Evolutionary conservation across 495 filamentous ascomycete genomes (phyloP).

Genomic region (Hyaloscypha finlandica): DNA sequence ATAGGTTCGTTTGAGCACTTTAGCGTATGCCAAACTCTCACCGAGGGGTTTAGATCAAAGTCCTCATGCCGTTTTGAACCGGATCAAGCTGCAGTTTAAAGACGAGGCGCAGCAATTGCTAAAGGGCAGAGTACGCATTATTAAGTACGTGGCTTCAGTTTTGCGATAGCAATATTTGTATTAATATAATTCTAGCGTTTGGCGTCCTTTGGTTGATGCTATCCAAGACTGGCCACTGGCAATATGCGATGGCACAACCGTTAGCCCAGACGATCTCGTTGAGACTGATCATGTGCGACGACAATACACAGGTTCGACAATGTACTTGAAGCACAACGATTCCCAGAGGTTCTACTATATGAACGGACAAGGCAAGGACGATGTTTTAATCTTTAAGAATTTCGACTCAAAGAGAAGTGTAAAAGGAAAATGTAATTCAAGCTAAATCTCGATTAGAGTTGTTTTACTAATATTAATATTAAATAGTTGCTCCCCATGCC

Average conservation of each 20-base stretch:
- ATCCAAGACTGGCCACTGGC: conserved; percentile 39
- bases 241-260: conserved; percentile 36
- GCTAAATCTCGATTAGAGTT: not conserved
- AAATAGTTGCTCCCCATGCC: conserved; percentile 8
- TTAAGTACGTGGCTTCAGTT: conserved; percentile 10
- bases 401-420: conserved; percentile 31
- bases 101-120: conserved; percentile 6
- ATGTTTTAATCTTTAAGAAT: conserved; percentile 39
- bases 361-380: conserved; percentile 33
- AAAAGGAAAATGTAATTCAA: conserved; percentile 11
- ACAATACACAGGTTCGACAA: conserved; percentile 30
- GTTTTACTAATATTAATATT: not conserved
- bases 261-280: conserved; percentile 32
- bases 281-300: conserved; percentile 33
- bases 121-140: conserved; percentile 10
- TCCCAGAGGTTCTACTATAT: conserved; percentile 37
- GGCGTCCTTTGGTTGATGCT: conserved; percentile 33
- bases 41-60: conserved; percentile 9
- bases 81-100: not conserved
- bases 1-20: not conserved
- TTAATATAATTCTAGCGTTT: conserved; percentile 30
- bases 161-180: not conserved
- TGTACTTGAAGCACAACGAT: conserved; percentile 32
- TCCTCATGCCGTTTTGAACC: not conserved
- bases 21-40: too few relatives aligned